Conservation (phyloP, 1,284 basidiomycete genomes). For the Kwoniella shivajii region DNA sequence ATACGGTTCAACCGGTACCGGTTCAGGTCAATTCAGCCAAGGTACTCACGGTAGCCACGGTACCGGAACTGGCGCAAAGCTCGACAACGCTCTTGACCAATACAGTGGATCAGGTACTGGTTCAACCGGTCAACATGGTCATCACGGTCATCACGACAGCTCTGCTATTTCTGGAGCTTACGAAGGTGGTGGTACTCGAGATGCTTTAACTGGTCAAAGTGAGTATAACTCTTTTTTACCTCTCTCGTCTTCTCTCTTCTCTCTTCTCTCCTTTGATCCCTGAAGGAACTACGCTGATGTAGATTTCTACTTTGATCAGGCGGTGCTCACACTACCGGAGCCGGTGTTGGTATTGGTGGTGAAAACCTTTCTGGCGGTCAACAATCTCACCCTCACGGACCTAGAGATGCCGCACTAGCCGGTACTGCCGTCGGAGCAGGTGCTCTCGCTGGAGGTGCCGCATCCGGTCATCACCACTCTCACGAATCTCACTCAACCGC, state of each 20-base stretch:
- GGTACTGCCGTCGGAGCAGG: conserved; percentile 25
- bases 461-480: conserved; percentile 1
- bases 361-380: conserved; percentile 25
- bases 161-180: conserved; percentile 38
- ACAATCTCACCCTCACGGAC: conserved; percentile 5
- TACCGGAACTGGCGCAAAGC: conserved; percentile 6
- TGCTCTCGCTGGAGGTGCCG: conserved; percentile 18
- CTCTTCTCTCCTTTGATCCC: no score
- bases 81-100: conserved; percentile 27
- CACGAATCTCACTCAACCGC: conserved; percentile 7
- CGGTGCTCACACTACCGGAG: conserved; percentile 19
- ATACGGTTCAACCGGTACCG: conserved; percentile 6
- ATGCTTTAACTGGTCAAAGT: conserved; percentile 43
- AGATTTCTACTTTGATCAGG: conserved; percentile 6
- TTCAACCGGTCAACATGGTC: neutral
- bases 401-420: conserved; percentile 23
- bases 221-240: conserved; percentile 15
- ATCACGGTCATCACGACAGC: neutral
- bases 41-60: neutral
- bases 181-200: conserved; percentile 27
- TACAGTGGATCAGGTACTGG: conserved; percentile 7
- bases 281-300: no score
- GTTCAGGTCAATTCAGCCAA: neutral
- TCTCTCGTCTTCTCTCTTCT: neutral
- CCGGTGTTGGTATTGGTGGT: conserved; percentile 32